phyloP scores from a whole-genome alignment of 1,284 basidiomycete genomes.

The Agroathelia rolfsii region DNA sequence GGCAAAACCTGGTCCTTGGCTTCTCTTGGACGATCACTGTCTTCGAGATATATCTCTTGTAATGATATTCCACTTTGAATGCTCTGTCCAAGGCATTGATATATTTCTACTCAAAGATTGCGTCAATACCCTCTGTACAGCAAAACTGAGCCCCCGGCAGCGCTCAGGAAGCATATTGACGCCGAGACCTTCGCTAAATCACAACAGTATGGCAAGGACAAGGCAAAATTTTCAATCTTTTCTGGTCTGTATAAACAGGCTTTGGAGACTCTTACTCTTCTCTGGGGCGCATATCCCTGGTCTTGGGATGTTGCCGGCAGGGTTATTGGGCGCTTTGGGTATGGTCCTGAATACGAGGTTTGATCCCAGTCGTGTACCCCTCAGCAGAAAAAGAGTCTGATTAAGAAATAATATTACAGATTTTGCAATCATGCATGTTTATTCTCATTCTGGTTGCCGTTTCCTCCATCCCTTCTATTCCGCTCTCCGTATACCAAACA shows the following conservation, averaged over 20 bases:
- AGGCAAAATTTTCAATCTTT: slow-evolving; percentile 77
- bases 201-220: slow-evolving; percentile 86
- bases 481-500: slow-evolving; percentile 75
- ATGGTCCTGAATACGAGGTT: slow-evolving; percentile 60
- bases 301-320: slow-evolving; percentile 60
- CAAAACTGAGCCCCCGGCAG: slow-evolving; percentile 67
- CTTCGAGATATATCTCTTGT: slow-evolving; percentile 80
- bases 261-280: slow-evolving; percentile 64
- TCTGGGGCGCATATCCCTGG: slow-evolving; percentile 72
- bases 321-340: slow-evolving; percentile 43
- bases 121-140: slow-evolving; percentile 83
- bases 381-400: slow-evolving; percentile 7
- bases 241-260: slow-evolving; percentile 66
- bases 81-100: slow-evolving; percentile 5
- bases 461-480: slow-evolving; percentile 62
- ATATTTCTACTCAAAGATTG: slow-evolving; percentile 42
- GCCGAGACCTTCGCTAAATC: slow-evolving; percentile 78
- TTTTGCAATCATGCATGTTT: slow-evolving; percentile 78
- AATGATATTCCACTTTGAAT: slow-evolving; percentile 7
- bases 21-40: slow-evolving; percentile 74
- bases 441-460: slow-evolving; percentile 57
- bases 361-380: slow-evolving; percentile 13
- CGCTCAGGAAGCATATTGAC: slow-evolving; percentile 66
- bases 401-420: slow-evolving; percentile 44
- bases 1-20: slow-evolving; percentile 62